Conservation (phyloP, 2,329 filamentous ascomycete species). For the Teratosphaeria destructans region DNA sequence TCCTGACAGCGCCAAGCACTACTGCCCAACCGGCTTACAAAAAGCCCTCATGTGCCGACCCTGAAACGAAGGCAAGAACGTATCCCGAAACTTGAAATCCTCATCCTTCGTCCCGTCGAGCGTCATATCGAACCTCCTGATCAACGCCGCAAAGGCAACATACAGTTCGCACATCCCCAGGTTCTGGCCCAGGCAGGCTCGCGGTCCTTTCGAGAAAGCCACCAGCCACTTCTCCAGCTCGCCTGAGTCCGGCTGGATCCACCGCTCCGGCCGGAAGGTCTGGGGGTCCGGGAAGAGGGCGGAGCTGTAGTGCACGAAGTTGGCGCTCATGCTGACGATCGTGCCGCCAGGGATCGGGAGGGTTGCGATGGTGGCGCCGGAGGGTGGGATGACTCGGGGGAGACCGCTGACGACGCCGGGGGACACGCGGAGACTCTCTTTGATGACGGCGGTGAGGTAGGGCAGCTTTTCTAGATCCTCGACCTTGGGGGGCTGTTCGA, state of each 20-base stretch:
- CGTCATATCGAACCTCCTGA: neutral
- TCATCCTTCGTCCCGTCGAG: neutral
- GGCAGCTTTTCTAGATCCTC: constrained; percentile 11
- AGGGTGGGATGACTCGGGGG: constrained; percentile 11
- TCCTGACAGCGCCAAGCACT: neutral
- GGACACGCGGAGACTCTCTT: constrained; percentile 15
- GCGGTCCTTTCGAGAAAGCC: neutral
- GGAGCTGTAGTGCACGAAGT: constrained; percentile 23
- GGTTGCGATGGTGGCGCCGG: constrained; percentile 5
- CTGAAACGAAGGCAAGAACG: neutral
- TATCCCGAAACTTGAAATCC: neutral
- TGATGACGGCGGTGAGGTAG: constrained; percentile 12
- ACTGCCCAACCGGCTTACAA: neutral
- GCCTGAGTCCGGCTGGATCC: constrained; percentile 16
- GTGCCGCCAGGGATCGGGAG: constrained; percentile 11
- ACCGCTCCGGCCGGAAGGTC: constrained; percentile 24
- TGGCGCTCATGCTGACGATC: constrained; percentile 22
- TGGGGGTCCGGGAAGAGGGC: constrained; percentile 22
- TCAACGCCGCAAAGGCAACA: neutral
- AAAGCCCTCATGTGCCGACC: neutral
- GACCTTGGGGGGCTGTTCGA: neutral
- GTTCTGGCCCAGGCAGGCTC: neutral
- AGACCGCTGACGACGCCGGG: constrained; percentile 11
- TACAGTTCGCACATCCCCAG: neutral
- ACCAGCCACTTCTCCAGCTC: neutral